Conservation (phyloP, 768 basidiomycete species). For the Boletus sp. region DNA sequence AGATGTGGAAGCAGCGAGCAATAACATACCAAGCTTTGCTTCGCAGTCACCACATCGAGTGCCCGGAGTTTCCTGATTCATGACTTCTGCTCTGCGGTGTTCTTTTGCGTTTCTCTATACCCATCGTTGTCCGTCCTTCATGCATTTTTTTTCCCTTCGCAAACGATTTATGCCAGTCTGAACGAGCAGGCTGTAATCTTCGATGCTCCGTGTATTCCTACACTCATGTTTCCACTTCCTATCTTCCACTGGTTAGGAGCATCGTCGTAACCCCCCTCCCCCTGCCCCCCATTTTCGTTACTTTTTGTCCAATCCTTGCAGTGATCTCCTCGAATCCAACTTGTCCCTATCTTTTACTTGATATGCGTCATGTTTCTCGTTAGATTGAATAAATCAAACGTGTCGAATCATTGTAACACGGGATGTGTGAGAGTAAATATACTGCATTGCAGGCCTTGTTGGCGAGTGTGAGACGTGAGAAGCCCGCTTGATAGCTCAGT, state of each 20-base stretch:
- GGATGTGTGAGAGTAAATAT: too few species aligned
- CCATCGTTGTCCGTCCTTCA: background rate
- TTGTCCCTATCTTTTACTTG: constrained; percentile 1
- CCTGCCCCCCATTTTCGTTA: background rate
- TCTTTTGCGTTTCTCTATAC: constrained; percentile 10
- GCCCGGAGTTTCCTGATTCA: constrained; percentile 45
- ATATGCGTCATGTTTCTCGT: constrained; percentile 1
- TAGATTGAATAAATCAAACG: background rate
- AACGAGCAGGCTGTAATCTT: constrained; percentile 33
- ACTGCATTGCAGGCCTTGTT: too few species aligned
- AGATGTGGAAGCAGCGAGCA: constrained; percentile 62
- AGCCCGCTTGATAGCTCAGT: too few species aligned
- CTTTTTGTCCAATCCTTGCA: background rate
- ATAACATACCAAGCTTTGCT: constrained; percentile 49
- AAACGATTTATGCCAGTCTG: background rate
- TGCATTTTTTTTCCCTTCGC: constrained; percentile 13
- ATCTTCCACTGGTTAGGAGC: constrained; percentile 50
- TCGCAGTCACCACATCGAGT: constrained; percentile 54
- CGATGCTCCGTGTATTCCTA: constrained; percentile 42
- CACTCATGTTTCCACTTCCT: constrained; percentile 27
- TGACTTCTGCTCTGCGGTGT: constrained; percentile 15
- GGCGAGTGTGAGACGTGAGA: too few species aligned
- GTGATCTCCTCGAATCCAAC: constrained; percentile 1
- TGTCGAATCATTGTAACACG: too few species aligned
- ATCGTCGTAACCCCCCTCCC: constrained; percentile 50